Base-by-base conservation (phyloP, 495 filamentous ascomycete species). In the Aspergillus cristatus region DNA sequence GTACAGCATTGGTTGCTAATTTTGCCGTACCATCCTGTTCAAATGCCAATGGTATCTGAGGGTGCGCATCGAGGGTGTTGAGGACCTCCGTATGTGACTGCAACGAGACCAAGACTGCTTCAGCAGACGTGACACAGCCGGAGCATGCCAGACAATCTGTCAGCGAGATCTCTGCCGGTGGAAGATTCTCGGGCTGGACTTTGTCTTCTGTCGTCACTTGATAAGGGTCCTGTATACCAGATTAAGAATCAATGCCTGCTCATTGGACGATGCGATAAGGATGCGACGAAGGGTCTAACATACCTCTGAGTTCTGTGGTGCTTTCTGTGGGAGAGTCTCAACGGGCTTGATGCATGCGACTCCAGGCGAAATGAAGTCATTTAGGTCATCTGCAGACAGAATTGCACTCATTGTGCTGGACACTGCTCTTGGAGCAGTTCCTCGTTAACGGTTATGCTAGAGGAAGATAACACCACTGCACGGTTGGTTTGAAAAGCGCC, bases 331-430 rank as follows among this genome's bases (percentile, higher is more conserved):
- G 10, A 97, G 73, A 1, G 85, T 86, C 57, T 98, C 91, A 46
- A 98, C 76, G 14, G 91, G 91, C 53, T 98, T 98, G 60, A 98
- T 96, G 62, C 91, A 98, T 25, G 91, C 91, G 42, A 98, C 86
- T 25, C 91, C 91, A 6, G 91, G 91, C 20, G 82, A 88, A 53
- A 98, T 98, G 67, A 98, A 98, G 70, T 98, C 91, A 67, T 98
- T 98, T 43, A 98, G 70, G 59, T 94, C 87, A 64, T 97, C 89
- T 43, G 82, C 85, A 35, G 89, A 96, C 41, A 98, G 80, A 44
- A 98, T 97, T 18, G 91, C 91, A 45, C 83, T 90, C 90, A 97
- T 97, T 40, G 55, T 71, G 49, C 55, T 34, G 16, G 41, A 33
- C 35, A 42, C 48, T 32, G 48, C 38, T 30, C 28, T 30, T 24